phyloP scores from a whole-genome alignment of 495 filamentous ascomycete species.

The Aspergillus mulundensis region DNA sequence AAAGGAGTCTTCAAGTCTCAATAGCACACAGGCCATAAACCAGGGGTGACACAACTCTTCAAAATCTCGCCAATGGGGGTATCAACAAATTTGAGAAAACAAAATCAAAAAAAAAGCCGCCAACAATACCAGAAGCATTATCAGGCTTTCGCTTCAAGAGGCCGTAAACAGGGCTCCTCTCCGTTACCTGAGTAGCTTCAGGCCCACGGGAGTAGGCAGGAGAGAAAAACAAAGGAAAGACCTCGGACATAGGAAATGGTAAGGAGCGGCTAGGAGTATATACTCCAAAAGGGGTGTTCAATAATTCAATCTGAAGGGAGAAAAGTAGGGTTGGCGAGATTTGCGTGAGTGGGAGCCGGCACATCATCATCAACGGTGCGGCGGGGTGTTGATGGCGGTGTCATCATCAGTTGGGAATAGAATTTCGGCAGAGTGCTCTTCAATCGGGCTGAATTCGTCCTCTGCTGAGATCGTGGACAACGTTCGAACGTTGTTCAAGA shows the following conservation, averaged over 20 bases:
- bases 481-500: conserved; percentile 57
- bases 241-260: conserved; percentile 27
- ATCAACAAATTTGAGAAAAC: conserved; percentile 36
- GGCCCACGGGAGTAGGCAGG: conserved; percentile 9
- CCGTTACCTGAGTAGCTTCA: conserved; percentile 10
- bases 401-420: conserved; percentile 64
- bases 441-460: conserved; percentile 38
- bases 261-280: conserved; percentile 31
- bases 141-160: not conserved
- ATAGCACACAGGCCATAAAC: conserved; percentile 13
- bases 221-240: conserved; percentile 10
- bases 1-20: conserved; percentile 7
- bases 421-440: conserved; percentile 38
- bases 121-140: conserved; percentile 12
- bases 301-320: not conserved
- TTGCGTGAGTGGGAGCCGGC: not conserved
- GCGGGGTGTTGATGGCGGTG: conserved; percentile 41
- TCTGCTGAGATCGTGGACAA: conserved; percentile 43
- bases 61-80: conserved; percentile 37
- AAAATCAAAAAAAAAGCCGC: conserved; percentile 14
- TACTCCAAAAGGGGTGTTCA: conserved; percentile 12
- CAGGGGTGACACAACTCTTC: conserved; percentile 19
- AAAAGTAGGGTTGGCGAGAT: conserved; percentile 2
- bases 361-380: conserved; percentile 39
- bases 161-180: conserved; percentile 7